These are phyloP conservation scores for Microsporum ferrugineum DNA, from an alignment of 2,329 filamentous ascomycete species.

Conservation along the genomic window DNA sequence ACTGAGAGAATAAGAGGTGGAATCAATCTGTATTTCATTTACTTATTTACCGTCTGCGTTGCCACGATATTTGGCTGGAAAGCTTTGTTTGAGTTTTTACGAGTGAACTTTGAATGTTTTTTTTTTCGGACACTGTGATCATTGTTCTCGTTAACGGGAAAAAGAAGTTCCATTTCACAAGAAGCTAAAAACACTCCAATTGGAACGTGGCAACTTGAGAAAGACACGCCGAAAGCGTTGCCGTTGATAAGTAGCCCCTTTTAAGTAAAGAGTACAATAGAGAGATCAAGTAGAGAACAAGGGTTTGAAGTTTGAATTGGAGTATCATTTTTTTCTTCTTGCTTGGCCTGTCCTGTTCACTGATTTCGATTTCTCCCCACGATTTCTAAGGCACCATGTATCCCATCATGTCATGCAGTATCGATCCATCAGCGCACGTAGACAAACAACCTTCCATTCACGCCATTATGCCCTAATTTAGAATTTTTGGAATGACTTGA, in stretches of 20 bases:
- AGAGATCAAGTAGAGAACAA: neutral
- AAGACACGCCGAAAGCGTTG: neutral
- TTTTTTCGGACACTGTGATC: neutral
- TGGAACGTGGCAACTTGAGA: neutral
- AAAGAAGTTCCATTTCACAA: neutral
- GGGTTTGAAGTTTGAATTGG: neutral
- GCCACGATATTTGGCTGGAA: neutral
- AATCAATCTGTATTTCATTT: neutral
- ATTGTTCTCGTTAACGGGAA: neutral
- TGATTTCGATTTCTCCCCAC: constrained; percentile 6
- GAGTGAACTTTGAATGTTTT: neutral
- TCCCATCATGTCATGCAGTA: constrained; percentile 5
- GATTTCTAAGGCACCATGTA: constrained; percentile 5
- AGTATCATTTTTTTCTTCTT: constrained; percentile 3
- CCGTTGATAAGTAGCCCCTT: neutral
- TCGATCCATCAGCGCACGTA: constrained; percentile 1
- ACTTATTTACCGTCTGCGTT: no score
- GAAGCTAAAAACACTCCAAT: neutral
- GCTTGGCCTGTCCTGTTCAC: neutral
- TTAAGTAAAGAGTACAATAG: neutral
- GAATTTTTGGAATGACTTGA: constrained; percentile 99
- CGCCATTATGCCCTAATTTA: constrained; percentile 43
- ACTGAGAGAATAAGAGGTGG: neutral
- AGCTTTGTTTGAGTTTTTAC: no score
- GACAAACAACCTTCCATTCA: constrained; percentile 12